phyloP scores from a whole-genome alignment of 2,329 filamentous ascomycete genomes.

The Sporothrix inflata region DNA sequence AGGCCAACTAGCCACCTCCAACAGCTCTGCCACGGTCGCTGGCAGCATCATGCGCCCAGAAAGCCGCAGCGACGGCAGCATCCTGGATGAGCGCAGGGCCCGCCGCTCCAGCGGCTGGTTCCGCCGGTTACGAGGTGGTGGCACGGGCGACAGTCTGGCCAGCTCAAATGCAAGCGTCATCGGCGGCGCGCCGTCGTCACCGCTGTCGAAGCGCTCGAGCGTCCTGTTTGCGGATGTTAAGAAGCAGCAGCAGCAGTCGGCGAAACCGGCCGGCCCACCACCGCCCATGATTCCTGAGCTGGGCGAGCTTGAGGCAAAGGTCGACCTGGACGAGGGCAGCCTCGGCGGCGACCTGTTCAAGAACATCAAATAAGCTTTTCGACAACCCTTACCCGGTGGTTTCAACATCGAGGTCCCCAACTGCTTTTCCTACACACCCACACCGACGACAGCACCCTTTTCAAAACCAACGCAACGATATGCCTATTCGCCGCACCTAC shows the following conservation, averaged over 20 bases:
- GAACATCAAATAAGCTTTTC: slow-evolving; percentile 48
- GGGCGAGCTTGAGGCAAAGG: slow-evolving; percentile 54
- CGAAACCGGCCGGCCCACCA: slow-evolving; percentile 45
- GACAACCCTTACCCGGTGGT: background rate
- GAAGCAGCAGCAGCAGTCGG: slow-evolving; percentile 40
- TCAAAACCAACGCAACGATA: slow-evolving; percentile 7
- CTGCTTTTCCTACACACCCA: background rate
- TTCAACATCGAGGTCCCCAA: background rate
- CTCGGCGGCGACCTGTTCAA: slow-evolving; percentile 61
- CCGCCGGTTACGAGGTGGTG: slow-evolving; percentile 52
- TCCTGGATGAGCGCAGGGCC: slow-evolving; percentile 56
- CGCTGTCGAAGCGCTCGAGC: slow-evolving; percentile 47
- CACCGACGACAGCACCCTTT: background rate
- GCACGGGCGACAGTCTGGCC: slow-evolving; percentile 30
- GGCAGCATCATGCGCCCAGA: slow-evolving; percentile 48
- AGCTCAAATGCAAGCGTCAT: slow-evolving; percentile 29
- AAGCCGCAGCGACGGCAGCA: slow-evolving; percentile 55
- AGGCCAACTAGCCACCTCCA: slow-evolving; percentile 37
- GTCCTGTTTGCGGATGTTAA: slow-evolving; percentile 46
- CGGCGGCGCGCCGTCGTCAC: slow-evolving; percentile 34
- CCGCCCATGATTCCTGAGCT: slow-evolving; percentile 66
- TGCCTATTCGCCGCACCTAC: background rate
- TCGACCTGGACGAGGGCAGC: slow-evolving; percentile 49
- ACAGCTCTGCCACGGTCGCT: slow-evolving; percentile 1
- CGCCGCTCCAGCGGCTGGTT: slow-evolving; percentile 65